These are phyloP conservation scores for Niveomyces coronatus DNA, from an alignment of 2,329 filamentous ascomycete species.

Conservation along the genomic window DNA sequence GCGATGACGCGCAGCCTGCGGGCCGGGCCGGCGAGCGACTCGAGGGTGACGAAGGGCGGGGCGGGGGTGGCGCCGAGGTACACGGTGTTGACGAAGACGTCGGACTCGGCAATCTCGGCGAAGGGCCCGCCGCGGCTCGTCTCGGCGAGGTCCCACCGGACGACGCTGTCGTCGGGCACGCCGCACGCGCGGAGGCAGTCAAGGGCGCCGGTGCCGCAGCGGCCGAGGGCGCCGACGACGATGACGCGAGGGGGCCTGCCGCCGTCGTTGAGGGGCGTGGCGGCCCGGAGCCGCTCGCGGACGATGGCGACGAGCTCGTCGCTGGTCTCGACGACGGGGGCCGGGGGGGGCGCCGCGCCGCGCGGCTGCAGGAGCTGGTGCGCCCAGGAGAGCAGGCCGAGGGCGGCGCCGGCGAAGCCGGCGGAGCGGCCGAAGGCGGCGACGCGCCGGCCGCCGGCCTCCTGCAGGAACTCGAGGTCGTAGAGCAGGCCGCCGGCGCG, in stretches of 20 bases:
- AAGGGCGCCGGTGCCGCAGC: constrained; percentile 77
- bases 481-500: constrained; percentile 56
- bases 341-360: constrained; percentile 42
- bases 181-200: constrained; percentile 69
- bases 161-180: constrained; percentile 35
- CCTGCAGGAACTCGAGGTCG: constrained; percentile 78
- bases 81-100: constrained; percentile 79
- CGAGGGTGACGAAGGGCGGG: constrained; percentile 63
- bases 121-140: constrained; percentile 64
- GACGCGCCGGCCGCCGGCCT: constrained; percentile 60
- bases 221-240: constrained; percentile 74
- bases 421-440: constrained; percentile 66
- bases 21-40: constrained; percentile 44
- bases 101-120: constrained; percentile 59
- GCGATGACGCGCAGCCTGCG: constrained; percentile 69
- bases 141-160: constrained; percentile 65
- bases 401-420: constrained; percentile 63
- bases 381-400: constrained; percentile 72
- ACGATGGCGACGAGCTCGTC: constrained; percentile 33
- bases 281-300: constrained; percentile 53
- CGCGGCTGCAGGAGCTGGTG: constrained; percentile 70
- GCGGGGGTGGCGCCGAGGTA: constrained; percentile 46
- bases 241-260: constrained; percentile 64
- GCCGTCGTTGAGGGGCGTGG: constrained; percentile 52
- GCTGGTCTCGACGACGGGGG: constrained; percentile 6